Percentiles rank a stretch among this genome's conserved stretches.
phyloP scores from a whole-genome alignment of 2,329 filamentous ascomycete species.

The Lizonia empirigonia region DNA sequence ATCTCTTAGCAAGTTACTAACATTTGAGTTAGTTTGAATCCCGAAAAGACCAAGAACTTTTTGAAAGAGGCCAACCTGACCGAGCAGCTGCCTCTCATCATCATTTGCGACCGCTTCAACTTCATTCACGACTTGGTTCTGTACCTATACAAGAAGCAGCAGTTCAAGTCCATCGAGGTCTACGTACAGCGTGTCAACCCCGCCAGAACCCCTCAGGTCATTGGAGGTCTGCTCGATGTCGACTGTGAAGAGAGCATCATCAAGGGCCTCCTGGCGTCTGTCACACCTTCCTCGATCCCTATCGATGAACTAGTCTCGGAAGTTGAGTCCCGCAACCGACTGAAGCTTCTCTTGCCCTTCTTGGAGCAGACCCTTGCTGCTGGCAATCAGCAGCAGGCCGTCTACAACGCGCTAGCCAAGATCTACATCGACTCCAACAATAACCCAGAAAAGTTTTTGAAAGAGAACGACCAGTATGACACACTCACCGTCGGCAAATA shows the following conservation, averaged over 20 bases:
- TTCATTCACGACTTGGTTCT: conserved; percentile 96
- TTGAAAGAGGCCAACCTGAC: conserved; percentile 91
- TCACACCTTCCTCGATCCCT: conserved; percentile 82
- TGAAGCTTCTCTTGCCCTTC: conserved; percentile 96
- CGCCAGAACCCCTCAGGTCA: conserved; percentile 83
- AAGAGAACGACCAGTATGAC: conserved; percentile 97
- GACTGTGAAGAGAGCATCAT: conserved; percentile 97
- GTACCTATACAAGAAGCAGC: conserved; percentile 98
- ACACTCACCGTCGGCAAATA: conserved; percentile 93
- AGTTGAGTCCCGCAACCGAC: conserved; percentile 92
- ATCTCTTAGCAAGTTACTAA: not conserved
- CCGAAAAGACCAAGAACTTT: conserved; percentile 99
- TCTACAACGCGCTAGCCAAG: conserved; percentile 97
- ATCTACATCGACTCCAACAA: conserved; percentile 99
- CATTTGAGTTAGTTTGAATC: conserved; percentile 68
- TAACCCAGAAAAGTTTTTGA: conserved; percentile 95
- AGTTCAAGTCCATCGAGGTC: conserved; percentile 97
- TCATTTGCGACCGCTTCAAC: conserved; percentile 99
- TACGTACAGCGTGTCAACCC: conserved; percentile 98
- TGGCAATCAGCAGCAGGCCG: conserved; percentile 93
- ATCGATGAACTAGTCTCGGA: conserved; percentile 93
- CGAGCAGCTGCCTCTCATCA: conserved; percentile 94
- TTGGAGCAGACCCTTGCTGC: conserved; percentile 86
- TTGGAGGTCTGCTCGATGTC: conserved; percentile 92
- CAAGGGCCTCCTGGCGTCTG: conserved; percentile 84